phyloP scores from a whole-genome alignment of 331 rosid species.

The Acacia pycnantha region DNA sequence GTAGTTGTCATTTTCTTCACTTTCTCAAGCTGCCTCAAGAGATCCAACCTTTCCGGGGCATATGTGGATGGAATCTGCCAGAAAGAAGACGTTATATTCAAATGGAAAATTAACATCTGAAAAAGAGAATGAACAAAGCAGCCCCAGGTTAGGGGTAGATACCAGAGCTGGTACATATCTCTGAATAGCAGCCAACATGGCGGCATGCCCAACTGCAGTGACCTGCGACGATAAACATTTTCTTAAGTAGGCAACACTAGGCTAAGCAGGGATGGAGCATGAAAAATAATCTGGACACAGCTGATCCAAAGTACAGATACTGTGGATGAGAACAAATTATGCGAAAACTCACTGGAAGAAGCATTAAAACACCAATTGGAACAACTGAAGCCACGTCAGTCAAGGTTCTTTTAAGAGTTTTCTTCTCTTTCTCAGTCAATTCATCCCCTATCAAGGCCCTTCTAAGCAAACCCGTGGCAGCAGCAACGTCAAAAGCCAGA shows the following conservation, averaged over 20 bases:
- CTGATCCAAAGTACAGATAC: neutral
- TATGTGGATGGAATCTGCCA: slow-evolving; percentile 94
- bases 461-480: slow-evolving; percentile 73
- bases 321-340: slow-evolving; percentile 13
- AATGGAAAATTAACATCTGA: slow-evolving; percentile 15
- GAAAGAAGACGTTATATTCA: slow-evolving; percentile 6
- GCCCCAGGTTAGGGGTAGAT: slow-evolving; percentile 26
- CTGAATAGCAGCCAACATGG: slow-evolving; percentile 97
- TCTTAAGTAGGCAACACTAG: slow-evolving; percentile 4
- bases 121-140: neutral
- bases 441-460: slow-evolving; percentile 84
- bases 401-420: slow-evolving; percentile 76
- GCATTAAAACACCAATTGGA: slow-evolving; percentile 95
- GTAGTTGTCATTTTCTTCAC: slow-evolving; percentile 75
- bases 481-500: slow-evolving; percentile 81
- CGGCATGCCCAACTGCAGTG: slow-evolving; percentile 99
- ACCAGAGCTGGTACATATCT: slow-evolving; percentile 96
- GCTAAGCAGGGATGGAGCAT: slow-evolving; percentile 7
- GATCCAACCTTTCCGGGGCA: slow-evolving; percentile 89
- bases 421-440: slow-evolving; percentile 84
- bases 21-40: slow-evolving; percentile 91
- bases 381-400: slow-evolving; percentile 98
- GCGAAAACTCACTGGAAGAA: slow-evolving; percentile 78
- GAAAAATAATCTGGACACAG: neutral
- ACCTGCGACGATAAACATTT: slow-evolving; percentile 56